phyloP scores from a whole-genome alignment of 169 alveolate species.

The Amoebophrya sp. region DNA sequence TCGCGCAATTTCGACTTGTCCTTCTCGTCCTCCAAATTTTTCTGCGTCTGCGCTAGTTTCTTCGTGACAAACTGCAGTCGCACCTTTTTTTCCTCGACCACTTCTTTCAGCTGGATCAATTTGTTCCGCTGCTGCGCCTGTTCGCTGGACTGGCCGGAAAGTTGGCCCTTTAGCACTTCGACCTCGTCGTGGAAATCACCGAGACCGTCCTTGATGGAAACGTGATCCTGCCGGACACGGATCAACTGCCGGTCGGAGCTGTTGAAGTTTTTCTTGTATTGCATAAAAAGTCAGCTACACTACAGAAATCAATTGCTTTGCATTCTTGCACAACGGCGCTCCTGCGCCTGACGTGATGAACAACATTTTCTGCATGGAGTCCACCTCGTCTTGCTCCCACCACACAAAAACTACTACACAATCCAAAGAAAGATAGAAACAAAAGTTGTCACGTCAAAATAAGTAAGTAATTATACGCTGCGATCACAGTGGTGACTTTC shows the following conservation, averaged over 20 bases:
- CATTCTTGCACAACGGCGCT: no score
- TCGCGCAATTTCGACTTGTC: constrained; percentile 52
- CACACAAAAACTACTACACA: no score
- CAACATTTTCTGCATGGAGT: no score
- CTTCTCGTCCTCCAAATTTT: constrained; percentile 52
- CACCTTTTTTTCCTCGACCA: constrained; percentile 58
- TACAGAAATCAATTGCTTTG: no score
- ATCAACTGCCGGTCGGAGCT: constrained; percentile 42
- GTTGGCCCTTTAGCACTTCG: constrained; percentile 62
- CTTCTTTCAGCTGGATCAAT: constrained; percentile 62
- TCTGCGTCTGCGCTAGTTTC: constrained; percentile 44
- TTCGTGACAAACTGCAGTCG: not conserved
- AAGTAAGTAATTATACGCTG: no score
- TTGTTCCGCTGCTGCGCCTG: constrained; percentile 51
- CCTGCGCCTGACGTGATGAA: no score
- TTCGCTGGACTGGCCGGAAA: constrained; percentile 55
- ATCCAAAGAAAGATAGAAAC: no score
- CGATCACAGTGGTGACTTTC: not conserved
- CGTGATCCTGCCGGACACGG: constrained; percentile 30
- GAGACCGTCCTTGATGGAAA: constrained; percentile 34
- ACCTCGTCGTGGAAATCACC: constrained; percentile 54
- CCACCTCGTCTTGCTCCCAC: no score
- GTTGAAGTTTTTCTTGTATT: not conserved
- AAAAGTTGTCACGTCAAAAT: no score
- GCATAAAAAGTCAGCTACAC: no score